These are phyloP conservation scores for Herpotrichia juniperi DNA, from an alignment of 2,329 filamentous ascomycete species.

Conservation along the genomic window DNA sequence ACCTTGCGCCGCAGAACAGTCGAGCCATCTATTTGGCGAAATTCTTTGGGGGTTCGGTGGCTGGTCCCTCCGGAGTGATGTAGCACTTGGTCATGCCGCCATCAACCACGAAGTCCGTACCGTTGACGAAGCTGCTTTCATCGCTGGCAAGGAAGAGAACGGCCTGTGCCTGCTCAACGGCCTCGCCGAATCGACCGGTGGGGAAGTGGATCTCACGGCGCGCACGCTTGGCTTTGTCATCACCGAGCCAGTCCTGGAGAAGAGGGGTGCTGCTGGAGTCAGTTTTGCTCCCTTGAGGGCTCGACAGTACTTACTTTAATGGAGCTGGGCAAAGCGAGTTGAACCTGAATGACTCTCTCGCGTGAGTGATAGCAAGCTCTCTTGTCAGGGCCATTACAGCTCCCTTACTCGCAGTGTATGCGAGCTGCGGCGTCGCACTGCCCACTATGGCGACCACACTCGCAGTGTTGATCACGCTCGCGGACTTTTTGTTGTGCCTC, in stretches of 20 bases:
- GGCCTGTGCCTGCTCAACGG: slow-evolving; percentile 90
- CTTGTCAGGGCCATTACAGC: slow-evolving; percentile 89
- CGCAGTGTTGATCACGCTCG: slow-evolving; percentile 90
- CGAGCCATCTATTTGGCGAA: background rate
- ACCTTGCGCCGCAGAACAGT: background rate
- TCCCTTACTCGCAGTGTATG: slow-evolving; percentile 93
- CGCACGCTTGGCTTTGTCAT: slow-evolving; percentile 79
- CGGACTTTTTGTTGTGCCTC: slow-evolving; percentile 77
- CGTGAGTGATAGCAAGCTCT: slow-evolving; percentile 90
- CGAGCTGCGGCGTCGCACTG: slow-evolving; percentile 84
- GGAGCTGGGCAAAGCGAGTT: slow-evolving; percentile 90
- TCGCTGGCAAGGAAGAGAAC: slow-evolving; percentile 88
- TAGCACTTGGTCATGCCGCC: slow-evolving; percentile 95
- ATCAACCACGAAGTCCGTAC: slow-evolving; percentile 91
- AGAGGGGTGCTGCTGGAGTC: slow-evolving; percentile 70
- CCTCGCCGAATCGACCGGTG: slow-evolving; percentile 85
- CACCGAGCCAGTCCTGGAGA: slow-evolving; percentile 91
- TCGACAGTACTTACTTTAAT: slow-evolving; percentile 66
- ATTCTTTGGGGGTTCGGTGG: slow-evolving; percentile 61
- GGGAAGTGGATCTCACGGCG: slow-evolving; percentile 91
- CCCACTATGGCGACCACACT: slow-evolving; percentile 88
- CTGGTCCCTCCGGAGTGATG: slow-evolving; percentile 65
- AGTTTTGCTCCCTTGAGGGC: slow-evolving; percentile 6
- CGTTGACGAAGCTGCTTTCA: slow-evolving; percentile 89
- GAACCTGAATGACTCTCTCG: slow-evolving; percentile 86